A percentile compares a stretch with the other conserved stretches of the same genome.
Conservation (phyloP, 495 filamentous ascomycete genomes). For the Xylaria bambusicola region DNA sequence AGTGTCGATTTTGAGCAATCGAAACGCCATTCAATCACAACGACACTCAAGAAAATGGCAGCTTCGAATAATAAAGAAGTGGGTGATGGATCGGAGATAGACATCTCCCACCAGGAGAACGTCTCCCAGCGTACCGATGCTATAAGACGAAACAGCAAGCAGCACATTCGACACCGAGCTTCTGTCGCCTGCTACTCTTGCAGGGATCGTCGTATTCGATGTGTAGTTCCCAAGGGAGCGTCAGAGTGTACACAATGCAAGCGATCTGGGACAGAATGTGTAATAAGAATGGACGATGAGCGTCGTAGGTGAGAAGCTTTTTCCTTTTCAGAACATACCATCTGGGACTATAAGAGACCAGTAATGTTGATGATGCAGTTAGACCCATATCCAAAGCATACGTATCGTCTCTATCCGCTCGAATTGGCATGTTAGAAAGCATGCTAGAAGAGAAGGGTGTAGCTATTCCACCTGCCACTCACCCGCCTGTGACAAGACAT, state of each 20-base stretch:
- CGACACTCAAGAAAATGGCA: constrained; percentile 1
- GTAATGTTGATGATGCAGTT: background rate
- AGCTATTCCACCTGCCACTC: constrained; percentile 50
- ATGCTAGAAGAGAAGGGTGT: constrained; percentile 52
- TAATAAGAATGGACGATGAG: constrained; percentile 61
- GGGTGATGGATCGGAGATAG: constrained; percentile 16
- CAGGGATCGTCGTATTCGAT: constrained; percentile 56
- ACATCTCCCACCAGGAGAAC: constrained; percentile 32
- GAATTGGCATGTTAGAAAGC: constrained; percentile 50
- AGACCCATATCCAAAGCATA: constrained; percentile 60
- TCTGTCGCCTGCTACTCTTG: constrained; percentile 46
- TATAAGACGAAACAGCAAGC: constrained; percentile 31
- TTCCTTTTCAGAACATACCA: background rate
- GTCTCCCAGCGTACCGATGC: constrained; percentile 26
- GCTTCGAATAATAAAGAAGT: background rate
- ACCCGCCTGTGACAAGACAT: constrained; percentile 54
- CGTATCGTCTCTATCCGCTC: constrained; percentile 55
- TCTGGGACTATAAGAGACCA: background rate
- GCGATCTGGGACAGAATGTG: constrained; percentile 49
- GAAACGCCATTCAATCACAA: background rate
- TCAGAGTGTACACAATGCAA: constrained; percentile 56
- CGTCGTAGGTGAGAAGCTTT: constrained; percentile 43
- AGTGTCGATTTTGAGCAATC: constrained; percentile 8
- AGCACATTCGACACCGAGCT: constrained; percentile 41
- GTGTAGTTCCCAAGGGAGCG: constrained; percentile 55